Conservation (phyloP, 805 yeast genomes). For the Candida andamanensis region DNA sequence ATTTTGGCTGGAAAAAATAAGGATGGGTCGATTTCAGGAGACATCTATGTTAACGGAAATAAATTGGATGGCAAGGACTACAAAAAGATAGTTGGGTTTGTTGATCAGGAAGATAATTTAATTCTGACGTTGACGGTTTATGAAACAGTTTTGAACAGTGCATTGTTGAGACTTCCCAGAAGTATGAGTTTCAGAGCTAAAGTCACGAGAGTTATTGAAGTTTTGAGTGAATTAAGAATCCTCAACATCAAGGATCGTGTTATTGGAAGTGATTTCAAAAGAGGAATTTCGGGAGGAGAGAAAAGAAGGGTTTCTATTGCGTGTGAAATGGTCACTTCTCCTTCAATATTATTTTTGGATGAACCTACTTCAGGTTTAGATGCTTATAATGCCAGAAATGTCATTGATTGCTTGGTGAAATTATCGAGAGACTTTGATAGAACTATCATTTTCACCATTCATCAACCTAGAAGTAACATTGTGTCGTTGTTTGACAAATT, state of each 20-base stretch:
- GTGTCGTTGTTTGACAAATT: slow-evolving; percentile 86
- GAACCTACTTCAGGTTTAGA: slow-evolving; percentile 96
- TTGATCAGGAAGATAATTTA: slow-evolving; percentile 89
- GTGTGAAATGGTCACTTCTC: slow-evolving; percentile 70
- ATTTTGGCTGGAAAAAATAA: slow-evolving; percentile 87
- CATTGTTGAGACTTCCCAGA: slow-evolving; percentile 79
- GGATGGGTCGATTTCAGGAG: slow-evolving; percentile 65
- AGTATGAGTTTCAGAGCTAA: slow-evolving; percentile 71
- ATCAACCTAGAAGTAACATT: slow-evolving; percentile 95
- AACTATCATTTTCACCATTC: slow-evolving; percentile 89
- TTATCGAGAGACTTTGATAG: slow-evolving; percentile 77
- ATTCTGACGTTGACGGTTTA: slow-evolving; percentile 92
- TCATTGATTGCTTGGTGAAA: slow-evolving; percentile 75
- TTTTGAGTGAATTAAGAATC: slow-evolving; percentile 80
- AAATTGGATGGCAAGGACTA: slow-evolving; percentile 38
- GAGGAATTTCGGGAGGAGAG: slow-evolving; percentile 74
- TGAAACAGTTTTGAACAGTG: slow-evolving; percentile 92
- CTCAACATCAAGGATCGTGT: slow-evolving; percentile 75
- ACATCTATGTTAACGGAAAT: slow-evolving; percentile 72
- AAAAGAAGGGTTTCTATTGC: slow-evolving; percentile 82
- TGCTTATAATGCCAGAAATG: slow-evolving; percentile 88
- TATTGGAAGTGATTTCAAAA: slow-evolving; percentile 81
- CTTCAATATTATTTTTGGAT: slow-evolving; percentile 68
- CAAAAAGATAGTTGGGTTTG: slow-evolving; percentile 79
- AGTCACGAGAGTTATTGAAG: slow-evolving; percentile 74